phyloP scores from a whole-genome alignment of 2,329 filamentous ascomycete species.

The Aspergillus felis region DNA sequence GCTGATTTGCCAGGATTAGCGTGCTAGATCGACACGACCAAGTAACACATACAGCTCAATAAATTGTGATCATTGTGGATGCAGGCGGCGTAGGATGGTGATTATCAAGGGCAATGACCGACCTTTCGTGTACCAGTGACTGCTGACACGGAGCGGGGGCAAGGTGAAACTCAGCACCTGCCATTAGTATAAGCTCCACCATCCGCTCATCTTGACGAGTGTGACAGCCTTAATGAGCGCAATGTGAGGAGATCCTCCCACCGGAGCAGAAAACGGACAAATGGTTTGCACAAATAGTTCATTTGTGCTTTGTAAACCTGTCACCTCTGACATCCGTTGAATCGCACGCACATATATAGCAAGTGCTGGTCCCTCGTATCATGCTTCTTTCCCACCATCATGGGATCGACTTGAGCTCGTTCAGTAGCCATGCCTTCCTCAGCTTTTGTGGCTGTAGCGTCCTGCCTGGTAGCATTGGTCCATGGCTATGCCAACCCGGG shows the following conservation, averaged over 20 bases:
- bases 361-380: not conserved
- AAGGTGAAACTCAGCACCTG: not conserved
- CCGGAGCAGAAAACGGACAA: not conserved
- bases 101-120: not conserved
- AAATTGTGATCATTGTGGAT: not conserved
- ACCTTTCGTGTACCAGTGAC: not conserved
- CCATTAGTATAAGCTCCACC: not conserved
- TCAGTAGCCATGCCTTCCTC: not conserved
- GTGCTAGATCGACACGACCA: not conserved
- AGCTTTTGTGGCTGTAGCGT: not conserved
- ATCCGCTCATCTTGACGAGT: not conserved
- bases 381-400: not conserved
- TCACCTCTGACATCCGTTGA: not conserved
- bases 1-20: not conserved
- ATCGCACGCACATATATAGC: not conserved
- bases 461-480: conserved; percentile 10
- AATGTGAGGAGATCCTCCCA: not conserved
- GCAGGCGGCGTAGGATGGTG: not conserved
- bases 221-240: not conserved
- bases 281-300: not conserved
- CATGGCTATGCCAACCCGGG: conserved; percentile 29
- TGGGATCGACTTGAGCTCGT: too few species aligned
- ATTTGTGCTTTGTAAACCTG: not conserved
- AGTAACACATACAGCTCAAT: too few species aligned
- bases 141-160: not conserved